These are phyloP conservation scores for Megacollybia platyphylla DNA, from an alignment of 1,284 basidiomycete species.

Conservation along the genomic window DNA sequence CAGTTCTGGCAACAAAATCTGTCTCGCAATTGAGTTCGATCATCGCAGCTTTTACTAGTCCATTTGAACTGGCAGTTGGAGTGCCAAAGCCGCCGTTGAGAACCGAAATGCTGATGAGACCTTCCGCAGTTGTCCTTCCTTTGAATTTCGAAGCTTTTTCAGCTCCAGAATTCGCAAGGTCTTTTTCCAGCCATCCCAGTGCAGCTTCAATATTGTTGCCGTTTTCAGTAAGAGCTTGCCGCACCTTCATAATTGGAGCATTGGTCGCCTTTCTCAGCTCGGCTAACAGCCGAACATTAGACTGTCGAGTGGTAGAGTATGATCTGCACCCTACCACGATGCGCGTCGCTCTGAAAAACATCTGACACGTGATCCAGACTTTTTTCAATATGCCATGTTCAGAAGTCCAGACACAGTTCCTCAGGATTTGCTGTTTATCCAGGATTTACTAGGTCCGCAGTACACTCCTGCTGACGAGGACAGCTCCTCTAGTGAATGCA, in stretches of 20 bases:
- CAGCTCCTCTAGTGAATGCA: constrained; percentile 40
- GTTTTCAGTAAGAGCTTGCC: constrained; percentile 71
- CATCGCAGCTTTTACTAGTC: constrained; percentile 68
- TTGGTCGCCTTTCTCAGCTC: constrained; percentile 74
- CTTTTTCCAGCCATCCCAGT: constrained; percentile 70
- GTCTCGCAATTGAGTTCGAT: constrained; percentile 96
- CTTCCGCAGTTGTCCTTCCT: constrained; percentile 63
- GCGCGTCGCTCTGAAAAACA: constrained; percentile 1
- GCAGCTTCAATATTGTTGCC: constrained; percentile 70
- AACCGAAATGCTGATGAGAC: constrained; percentile 67
- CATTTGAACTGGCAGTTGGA: constrained; percentile 16
- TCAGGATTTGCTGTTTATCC: constrained; percentile 64
- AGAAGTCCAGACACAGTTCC: constrained; percentile 46
- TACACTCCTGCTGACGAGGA: constrained; percentile 20
- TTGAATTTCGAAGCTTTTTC: constrained; percentile 80
- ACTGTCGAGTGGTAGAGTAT: constrained; percentile 31
- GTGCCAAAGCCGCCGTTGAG: constrained; percentile 43
- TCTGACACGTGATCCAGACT: not conserved
- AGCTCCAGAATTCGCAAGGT: constrained; percentile 59
- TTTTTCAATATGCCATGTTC: constrained; percentile 20
- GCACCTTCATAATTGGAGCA: constrained; percentile 79
- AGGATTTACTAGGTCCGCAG: constrained; percentile 38
- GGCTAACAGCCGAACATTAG: constrained; percentile 66
- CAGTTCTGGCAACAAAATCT: constrained; percentile 88
- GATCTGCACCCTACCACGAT: constrained; percentile 9